Base-by-base conservation (phyloP, 352 stramenopile genomes). In the Phytophthora crassamura region DNA sequence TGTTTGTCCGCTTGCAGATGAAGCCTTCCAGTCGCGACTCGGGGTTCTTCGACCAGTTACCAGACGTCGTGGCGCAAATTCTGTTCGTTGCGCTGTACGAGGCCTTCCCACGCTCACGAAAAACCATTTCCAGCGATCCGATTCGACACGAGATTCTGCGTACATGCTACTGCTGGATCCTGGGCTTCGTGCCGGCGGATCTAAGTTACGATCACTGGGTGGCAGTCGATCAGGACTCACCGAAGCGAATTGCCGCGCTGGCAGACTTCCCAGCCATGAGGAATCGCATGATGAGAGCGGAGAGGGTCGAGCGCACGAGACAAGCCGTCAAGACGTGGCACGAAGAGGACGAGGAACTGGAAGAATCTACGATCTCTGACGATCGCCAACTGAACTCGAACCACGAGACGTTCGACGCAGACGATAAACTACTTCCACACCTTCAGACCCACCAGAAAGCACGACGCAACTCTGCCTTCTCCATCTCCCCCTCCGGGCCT, bases 61-160 rank as follows among this genome's bases (percentile, higher is more conserved):
- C 84, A 0, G 84, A 90, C 20, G 61, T 90, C 2, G 49, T 88
- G 38, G 77, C 84, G 0, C 82, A 90, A 35, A 78, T 92, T 20
- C 38, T 90, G 33, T 92, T 90, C 52, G 67, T 82, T 14, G 70
- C 79, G 2, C 67, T 92, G 2, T 90, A 92, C 32, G 81, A 90
- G n/a, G 84, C 78, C 4, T 92, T 89, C 49, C 84, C 84, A 25
- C 87, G 80, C 30, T 90, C 84, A 0, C 71, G 84, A 4, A 85
- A 89, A 42, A 38, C 16, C 28, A 78, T 89, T 40, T 53, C 82
- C 9, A 62, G 51, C 15, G 58, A 56, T 8, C 69, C 77, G 5
- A 50, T 84, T 2, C 75, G 68, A 4, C 51, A 64, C 30, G 53
- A 78, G 47, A 78, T 92, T 38, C 57, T 89, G 7, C 77, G 61